A percentile compares a stretch with the other conserved stretches of the same genome.
Evolutionary conservation across 1,139 yeast species (phyloP).

Genomic region (Blastobotrys petasosporus): DNA sequence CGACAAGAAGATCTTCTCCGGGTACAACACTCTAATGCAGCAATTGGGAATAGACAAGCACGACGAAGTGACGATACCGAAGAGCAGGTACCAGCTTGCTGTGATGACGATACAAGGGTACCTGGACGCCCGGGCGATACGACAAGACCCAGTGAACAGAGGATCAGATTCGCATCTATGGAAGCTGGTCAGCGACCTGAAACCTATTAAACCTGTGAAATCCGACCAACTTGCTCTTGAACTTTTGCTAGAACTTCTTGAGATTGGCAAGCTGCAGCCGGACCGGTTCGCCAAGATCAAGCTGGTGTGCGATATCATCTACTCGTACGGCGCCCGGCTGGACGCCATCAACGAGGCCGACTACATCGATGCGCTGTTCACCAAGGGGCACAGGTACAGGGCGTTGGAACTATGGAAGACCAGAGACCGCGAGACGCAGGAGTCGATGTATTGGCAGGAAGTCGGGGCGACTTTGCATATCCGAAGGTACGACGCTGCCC

Average conservation of each 20-base stretch:
- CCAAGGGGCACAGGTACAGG: slow-evolving; percentile 19
- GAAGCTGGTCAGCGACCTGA: slow-evolving; percentile 12
- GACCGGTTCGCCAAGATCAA: slow-evolving; percentile 18
- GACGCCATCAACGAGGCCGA: slow-evolving; percentile 36
- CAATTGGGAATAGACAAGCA: not conserved
- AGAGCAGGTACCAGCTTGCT: slow-evolving; percentile 2
- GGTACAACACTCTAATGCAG: not conserved
- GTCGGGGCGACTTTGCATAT: slow-evolving; percentile 31
- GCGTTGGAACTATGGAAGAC: slow-evolving; percentile 32
- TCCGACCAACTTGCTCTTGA: slow-evolving; percentile 21
- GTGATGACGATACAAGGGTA: slow-evolving; percentile 9
- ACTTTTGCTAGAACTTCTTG: slow-evolving; percentile 27
- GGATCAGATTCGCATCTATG: slow-evolving; percentile 14
- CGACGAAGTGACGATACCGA: not conserved
- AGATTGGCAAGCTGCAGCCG: slow-evolving; percentile 26
- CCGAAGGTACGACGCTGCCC: slow-evolving; percentile 22
- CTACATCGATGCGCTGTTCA: slow-evolving; percentile 29
- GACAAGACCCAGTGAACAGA: slow-evolving; percentile 9
- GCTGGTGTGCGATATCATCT: slow-evolving; percentile 28
- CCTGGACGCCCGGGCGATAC: slow-evolving; percentile 5
- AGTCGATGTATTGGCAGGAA: slow-evolving; percentile 31
- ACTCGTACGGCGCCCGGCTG: slow-evolving; percentile 30
- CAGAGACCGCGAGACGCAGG: slow-evolving; percentile 25
- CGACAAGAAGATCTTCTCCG: not conserved
- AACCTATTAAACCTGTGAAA: slow-evolving; percentile 4